Evolutionary conservation across 2,329 filamentous ascomycete species (phyloP), one percentile per base, ranked within the genome.

Genomic region (Monosporascus sp.): DNA sequence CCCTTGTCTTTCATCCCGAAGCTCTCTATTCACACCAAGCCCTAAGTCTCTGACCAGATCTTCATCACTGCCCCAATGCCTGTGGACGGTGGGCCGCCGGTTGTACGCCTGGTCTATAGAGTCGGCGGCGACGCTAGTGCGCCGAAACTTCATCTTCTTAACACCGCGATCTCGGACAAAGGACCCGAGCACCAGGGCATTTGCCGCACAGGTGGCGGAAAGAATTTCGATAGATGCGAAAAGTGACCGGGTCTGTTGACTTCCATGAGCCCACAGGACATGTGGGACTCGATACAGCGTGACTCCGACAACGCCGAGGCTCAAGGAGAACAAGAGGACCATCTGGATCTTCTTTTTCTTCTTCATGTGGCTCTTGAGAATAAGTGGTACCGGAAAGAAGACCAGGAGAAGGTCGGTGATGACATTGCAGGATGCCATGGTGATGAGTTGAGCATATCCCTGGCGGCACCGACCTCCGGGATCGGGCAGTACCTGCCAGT

Each of bases 161-260:
- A 91, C 75, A 25, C 94, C 94, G 50, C 90, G 83, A 67, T 97
- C 93, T 15, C 93, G 83, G 27, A 97, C 84, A 65, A 97, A 97
- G 0, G 92, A 96, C 14, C 93, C 93, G 3, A 99, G 81, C 1
- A 97, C 89, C 20, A 99, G 79, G 3, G 88, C 86, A 67, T 97
- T 99, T 14, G 93, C 89, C 0, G 95, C 88, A 0, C 85, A 84
- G 0, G 92, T 89, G 5, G 94, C 92, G 49, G 93, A 92, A 1
- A 97, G 78, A 7, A 97, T 87, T 66, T 99, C 94, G 18, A 95
- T 79, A 0, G 92, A 96, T 5, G 94, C 94, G 58, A 95, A 79
- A 1, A 97, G 82, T 0, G 93, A 95, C 45, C 94, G 88, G 60
- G 88, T 90, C 64, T 94, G 90, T 68, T 97, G 94, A 27, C 82